Conservation (phyloP, 495 filamentous ascomycete genomes). For the Penicillium daleae region DNA sequence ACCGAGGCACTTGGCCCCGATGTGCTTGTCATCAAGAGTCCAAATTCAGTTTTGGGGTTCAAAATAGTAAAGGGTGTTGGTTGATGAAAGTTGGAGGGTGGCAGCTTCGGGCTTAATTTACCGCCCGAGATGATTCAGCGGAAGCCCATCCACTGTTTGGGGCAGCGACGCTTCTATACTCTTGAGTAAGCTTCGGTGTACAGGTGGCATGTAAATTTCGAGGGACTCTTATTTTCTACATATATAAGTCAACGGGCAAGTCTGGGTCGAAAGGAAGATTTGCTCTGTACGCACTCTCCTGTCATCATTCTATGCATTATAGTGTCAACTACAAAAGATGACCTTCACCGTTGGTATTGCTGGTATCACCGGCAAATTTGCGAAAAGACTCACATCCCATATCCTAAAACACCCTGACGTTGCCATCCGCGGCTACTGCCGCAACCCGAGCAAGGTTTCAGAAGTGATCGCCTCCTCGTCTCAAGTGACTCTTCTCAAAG, state of each 20-base stretch:
- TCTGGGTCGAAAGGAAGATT: neutral
- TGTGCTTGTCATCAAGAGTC: neutral
- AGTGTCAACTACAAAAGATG: neutral
- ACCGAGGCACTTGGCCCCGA: neutral
- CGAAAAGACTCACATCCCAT: slow-evolving; percentile 12
- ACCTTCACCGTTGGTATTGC: slow-evolving; percentile 19
- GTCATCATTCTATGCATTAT: neutral
- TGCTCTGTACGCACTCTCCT: neutral
- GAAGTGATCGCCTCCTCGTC: neutral
- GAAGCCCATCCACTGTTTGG: neutral
- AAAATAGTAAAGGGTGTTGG: neutral
- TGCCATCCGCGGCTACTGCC: slow-evolving; percentile 15
- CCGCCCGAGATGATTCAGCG: neutral
- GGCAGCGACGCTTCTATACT: too few species aligned
- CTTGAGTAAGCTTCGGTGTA: too few species aligned
- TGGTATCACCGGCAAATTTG: slow-evolving; percentile 26
- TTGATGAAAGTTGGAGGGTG: neutral
- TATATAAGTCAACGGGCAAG: neutral
- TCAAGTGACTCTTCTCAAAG: slow-evolving; percentile 16
- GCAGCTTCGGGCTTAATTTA: neutral
- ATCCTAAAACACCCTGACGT: slow-evolving; percentile 2
- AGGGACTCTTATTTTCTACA: too few species aligned
- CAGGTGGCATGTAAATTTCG: too few species aligned
- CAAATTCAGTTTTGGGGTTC: neutral
- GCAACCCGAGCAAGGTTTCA: slow-evolving; percentile 13